A percentile compares a stretch with the other conserved stretches of the same genome.
Evolutionary conservation across 345 rosid genomes (phyloP).

Genomic region (Citropsis articulata): DNA sequence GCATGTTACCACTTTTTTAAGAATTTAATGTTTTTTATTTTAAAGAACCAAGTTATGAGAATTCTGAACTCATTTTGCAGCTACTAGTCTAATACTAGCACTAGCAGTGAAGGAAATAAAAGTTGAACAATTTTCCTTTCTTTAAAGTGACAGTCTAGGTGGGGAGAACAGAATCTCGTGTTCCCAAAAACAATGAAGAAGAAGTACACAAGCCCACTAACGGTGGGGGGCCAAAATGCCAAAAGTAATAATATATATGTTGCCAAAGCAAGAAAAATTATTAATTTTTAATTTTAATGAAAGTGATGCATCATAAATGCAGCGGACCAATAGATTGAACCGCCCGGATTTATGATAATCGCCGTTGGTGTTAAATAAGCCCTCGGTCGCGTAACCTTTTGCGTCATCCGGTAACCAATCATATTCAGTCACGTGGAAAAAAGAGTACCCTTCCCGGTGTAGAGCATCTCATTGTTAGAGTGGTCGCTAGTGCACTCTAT

Average conservation of each 20-base stretch:
- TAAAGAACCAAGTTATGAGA: neutral
- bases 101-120: neutral
- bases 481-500: slow-evolving; percentile 31
- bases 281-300: neutral
- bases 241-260: neutral
- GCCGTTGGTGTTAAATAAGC: slow-evolving; percentile 10
- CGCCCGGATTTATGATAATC: slow-evolving; percentile 11
- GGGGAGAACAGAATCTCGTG: slow-evolving; percentile 2
- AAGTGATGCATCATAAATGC: neutral
- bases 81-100: neutral
- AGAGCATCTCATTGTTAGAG: slow-evolving; percentile 4
- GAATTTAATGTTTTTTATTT: too few relatives aligned
- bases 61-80: neutral
- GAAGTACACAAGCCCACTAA: neutral
- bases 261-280: neutral
- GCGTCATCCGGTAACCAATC: neutral
- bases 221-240: neutral
- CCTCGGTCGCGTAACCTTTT: neutral
- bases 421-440: neutral
- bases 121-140: too few relatives aligned
- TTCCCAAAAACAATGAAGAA: neutral
- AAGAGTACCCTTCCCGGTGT: neutral
- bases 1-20: too few relatives aligned
- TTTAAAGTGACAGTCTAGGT: neutral
- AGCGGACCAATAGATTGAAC: slow-evolving; percentile 1